Evolutionary conservation across 176 grass and related monocot species (phyloP).

Genomic region (Eleusine indica): DNA sequence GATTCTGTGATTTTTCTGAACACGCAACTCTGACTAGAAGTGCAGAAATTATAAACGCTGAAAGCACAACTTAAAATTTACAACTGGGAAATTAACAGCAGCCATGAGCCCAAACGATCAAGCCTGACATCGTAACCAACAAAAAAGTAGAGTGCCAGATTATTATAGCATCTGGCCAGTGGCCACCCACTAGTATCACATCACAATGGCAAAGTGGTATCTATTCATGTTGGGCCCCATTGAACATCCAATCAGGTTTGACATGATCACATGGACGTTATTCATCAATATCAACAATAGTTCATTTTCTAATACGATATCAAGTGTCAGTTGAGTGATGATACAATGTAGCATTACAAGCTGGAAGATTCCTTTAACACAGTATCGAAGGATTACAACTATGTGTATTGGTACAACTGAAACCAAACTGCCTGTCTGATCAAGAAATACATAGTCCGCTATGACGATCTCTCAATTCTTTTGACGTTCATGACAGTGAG

Average conservation of each 20-base stretch:
- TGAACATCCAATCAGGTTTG: slow-evolving; percentile 22
- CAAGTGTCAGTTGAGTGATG: background rate
- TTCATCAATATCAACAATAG: background rate
- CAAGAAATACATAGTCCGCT: background rate
- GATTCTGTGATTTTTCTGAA: background rate
- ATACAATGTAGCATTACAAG: slow-evolving; percentile 26
- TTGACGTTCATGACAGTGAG: background rate
- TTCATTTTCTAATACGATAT: background rate
- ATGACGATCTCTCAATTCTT: slow-evolving; percentile 3
- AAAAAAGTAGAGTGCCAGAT: background rate
- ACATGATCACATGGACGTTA: slow-evolving; percentile 5
- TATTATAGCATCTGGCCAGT: background rate
- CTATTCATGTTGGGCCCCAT: slow-evolving; percentile 10
- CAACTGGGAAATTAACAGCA: background rate
- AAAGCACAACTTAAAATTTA: background rate
- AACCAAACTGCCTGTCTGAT: background rate
- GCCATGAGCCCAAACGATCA: background rate
- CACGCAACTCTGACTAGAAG: background rate
- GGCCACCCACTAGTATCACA: slow-evolving; percentile 14
- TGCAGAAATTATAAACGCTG: background rate
- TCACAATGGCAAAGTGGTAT: slow-evolving; percentile 13
- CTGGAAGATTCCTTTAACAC: slow-evolving; percentile 8
- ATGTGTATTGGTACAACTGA: slow-evolving; percentile 19
- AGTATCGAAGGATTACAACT: slow-evolving; percentile 13
- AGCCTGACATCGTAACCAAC: background rate